Evolutionary conservation across 2,329 filamentous ascomycete species (phyloP), one percentile per base, ranked within the genome.

Genomic region (Lachnellula arida): DNA sequence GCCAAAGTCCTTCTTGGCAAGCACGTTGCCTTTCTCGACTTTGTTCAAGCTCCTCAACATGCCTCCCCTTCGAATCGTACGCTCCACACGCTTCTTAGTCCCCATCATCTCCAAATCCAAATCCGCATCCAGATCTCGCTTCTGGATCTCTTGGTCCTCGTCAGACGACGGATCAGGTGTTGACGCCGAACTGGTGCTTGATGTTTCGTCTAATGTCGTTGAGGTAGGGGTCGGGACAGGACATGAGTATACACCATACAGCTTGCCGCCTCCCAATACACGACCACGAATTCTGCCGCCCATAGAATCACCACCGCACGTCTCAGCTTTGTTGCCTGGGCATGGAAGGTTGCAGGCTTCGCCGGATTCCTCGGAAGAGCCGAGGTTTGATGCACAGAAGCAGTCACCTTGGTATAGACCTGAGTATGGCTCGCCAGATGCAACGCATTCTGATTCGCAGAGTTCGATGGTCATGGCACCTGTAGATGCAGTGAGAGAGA

Each of bases 391-490:
- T 5, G 46, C 15, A n/a, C 55, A 57, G 40, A 54, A 57, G 42
- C 55, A 57, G 19, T 49, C 49, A n/a, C 39, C 23, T 8, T 19
- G 19, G 28, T 51, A 46, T 15, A 55, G 56, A 15, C 56, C 56
- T 14, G 49, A 47, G 39, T 22, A 59, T 35, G 42, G n/a, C 46
- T 50, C 46, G 6, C 49, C 53, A 34, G 56, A 55, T n/a, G 44
- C 49, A 32, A 23, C 34, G 35, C 56, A 59, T 52, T 59, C 53
- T 44, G 40, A 42, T 22, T 46, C 53, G 53, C 56, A 59, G 34
- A 56, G 17, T 12, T 49, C 49, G 12, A 56, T 46, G 23, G 37
- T 59, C 49, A 56, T 50, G 32, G 5, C 37, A 42, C 14, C 49
- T 56, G 34, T 25, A 44, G 14, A 56, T 49, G 44, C 53, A 54